These are phyloP conservation scores for Tephrocybe sp. DNA, from an alignment of 768 basidiomycete species.

Conservation along the genomic window DNA sequence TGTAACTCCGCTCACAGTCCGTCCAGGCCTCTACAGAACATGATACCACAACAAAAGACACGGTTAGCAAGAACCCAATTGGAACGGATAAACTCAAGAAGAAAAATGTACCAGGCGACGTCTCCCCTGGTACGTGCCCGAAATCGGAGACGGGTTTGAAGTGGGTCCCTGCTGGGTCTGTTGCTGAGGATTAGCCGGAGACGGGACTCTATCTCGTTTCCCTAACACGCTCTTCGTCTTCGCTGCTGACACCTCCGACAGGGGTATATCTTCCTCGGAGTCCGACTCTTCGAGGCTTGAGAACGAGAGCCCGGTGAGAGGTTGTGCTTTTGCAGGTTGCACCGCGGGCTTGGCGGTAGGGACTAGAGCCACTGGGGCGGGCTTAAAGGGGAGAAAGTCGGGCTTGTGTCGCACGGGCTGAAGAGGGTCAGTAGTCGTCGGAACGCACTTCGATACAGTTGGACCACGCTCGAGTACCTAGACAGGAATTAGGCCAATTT, in stretches of 20 bases:
- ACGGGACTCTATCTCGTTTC: slow-evolving; percentile 13
- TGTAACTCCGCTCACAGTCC: not conserved
- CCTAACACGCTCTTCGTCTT: slow-evolving; percentile 6
- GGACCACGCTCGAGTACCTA: not conserved
- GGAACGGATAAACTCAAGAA: not conserved
- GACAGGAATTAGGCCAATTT: too few species aligned
- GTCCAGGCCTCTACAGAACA: slow-evolving; percentile 3
- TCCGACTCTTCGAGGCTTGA: slow-evolving; percentile 13
- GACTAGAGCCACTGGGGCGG: too few species aligned
- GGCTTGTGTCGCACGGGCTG: too few species aligned
- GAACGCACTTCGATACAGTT: not conserved
- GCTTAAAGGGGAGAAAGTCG: not conserved
- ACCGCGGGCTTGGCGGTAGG: not conserved
- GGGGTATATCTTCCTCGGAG: slow-evolving; percentile 17
- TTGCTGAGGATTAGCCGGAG: slow-evolving; percentile 2
- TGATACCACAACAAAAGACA: not conserved
- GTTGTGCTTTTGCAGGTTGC: not conserved
- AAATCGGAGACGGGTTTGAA: not conserved
- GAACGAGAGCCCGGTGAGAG: not conserved
- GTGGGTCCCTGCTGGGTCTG: not conserved
- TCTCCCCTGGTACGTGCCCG: not conserved
- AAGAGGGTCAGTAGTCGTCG: not conserved
- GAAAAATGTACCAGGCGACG: slow-evolving; percentile 13
- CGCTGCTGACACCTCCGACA: slow-evolving; percentile 12
- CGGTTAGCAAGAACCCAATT: not conserved